Evolutionary conservation across 805 yeast genomes (phyloP).

Genomic region (Wickerhamomyces silvicola): DNA sequence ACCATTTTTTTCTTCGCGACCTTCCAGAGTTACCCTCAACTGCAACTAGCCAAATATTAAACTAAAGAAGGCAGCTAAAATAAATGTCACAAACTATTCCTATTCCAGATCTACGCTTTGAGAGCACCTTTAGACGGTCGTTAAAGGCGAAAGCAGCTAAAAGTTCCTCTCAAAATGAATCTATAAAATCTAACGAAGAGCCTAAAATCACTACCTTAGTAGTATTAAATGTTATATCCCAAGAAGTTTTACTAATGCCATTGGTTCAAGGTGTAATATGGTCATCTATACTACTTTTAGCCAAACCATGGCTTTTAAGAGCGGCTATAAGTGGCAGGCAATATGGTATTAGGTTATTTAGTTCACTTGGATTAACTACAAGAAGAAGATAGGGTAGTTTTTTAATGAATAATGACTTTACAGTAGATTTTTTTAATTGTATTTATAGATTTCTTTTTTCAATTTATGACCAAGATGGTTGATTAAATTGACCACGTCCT

Average conservation of each 20-base stretch:
- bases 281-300: constrained; percentile 33
- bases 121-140: constrained; percentile 47
- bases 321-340: constrained; percentile 21
- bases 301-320: constrained; percentile 29
- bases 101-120: constrained; percentile 62
- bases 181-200: background rate
- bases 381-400: background rate
- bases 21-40: too few species aligned
- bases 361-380: constrained; percentile 10
- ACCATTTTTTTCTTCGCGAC: too few species aligned
- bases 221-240: constrained; percentile 40
- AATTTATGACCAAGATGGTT: constrained; percentile 1
- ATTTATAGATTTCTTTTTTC: too few species aligned
- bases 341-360: constrained; percentile 15
- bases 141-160: constrained; percentile 10
- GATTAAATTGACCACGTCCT: constrained; percentile 6
- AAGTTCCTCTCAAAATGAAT: background rate
- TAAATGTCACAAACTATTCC: too few species aligned
- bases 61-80: too few species aligned
- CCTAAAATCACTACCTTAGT: constrained; percentile 32
- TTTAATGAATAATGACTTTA: too few species aligned
- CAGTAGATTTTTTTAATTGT: too few species aligned
- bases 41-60: too few species aligned
- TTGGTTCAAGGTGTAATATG: constrained; percentile 45
- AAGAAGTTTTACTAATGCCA: constrained; percentile 49